Evolutionary conservation across 129 eudicot genomes (phyloP), one percentile per base, ranked within the genome.

Genomic region (Scalesia atractyloides): DNA sequence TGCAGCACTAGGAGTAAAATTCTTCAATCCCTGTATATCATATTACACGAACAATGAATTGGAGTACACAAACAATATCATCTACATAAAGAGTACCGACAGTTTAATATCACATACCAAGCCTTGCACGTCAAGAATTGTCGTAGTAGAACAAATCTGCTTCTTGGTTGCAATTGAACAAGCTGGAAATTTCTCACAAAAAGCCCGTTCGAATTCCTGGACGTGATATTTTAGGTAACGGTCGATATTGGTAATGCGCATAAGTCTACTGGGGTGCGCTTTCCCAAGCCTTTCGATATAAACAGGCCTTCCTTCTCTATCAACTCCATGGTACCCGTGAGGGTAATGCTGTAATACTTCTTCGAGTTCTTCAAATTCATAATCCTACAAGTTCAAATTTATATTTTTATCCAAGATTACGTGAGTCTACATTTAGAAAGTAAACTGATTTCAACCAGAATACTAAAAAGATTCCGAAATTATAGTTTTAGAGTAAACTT

Each of bases 261-360:
- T 86, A 70, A 92, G 86, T 61, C 82, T 88, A 71, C 89, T 78
- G 15, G 97, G 97, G 66, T 92, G 87, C n/a, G 96, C 96, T 82
- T 81, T 85, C 5, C 98, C 98, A 51, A 93, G 92, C 84, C 98
- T 82, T 82, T 93, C 98, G 18, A 93, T 93, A 78, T 93, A 93
- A 77, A 93, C 87, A 78, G 98, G 98, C 26, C 98, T 84, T 73
- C 98, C 98, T 65, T 85, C 96, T 77, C 76, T 84, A 74, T 93
- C 98, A 52, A 93, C 95, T 34, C 98, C 98, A 85, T 93, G 98
- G 84, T 89, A 89, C 61, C 98, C 98, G 69, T 93, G 98, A 56
- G 98, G 98, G 62, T 93, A 93, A 72, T 87, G 87, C 57, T 86
- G 95, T 76, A 87, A 71, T 36, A 93, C 98, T 84, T 93, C 96